Evolutionary conservation across 2,329 filamentous ascomycete species (phyloP).

Genomic region (Penicillium hesseltinei): DNA sequence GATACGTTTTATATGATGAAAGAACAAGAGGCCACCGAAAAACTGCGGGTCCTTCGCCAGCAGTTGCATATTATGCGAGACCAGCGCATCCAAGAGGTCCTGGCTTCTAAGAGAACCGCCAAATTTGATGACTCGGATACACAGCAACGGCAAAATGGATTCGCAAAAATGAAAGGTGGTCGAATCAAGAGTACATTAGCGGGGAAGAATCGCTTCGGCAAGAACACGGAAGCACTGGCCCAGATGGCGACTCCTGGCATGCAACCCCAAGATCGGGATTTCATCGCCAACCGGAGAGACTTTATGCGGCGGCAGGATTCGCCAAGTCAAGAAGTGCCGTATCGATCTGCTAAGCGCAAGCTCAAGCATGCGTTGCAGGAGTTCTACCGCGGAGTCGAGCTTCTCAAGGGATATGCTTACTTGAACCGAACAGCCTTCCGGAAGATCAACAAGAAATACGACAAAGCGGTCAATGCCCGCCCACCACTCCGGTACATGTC

Average conservation of each 20-base stretch:
- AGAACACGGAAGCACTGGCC: slow-evolving; percentile 53
- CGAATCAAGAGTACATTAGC: slow-evolving; percentile 44
- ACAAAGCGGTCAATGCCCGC: slow-evolving; percentile 80
- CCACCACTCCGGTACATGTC: slow-evolving; percentile 80
- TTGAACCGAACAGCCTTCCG: slow-evolving; percentile 91
- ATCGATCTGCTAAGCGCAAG: slow-evolving; percentile 84
- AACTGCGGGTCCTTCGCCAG: slow-evolving; percentile 68
- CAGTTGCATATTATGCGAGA: slow-evolving; percentile 94
- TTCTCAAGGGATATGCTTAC: slow-evolving; percentile 86
- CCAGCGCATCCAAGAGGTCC: slow-evolving; percentile 69
- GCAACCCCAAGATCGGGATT: slow-evolving; percentile 29
- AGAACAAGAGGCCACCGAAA: slow-evolving; percentile 76
- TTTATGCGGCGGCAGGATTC: slow-evolving; percentile 49
- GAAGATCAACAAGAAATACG: slow-evolving; percentile 98
- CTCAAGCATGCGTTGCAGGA: slow-evolving; percentile 88
- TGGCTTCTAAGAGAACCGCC: slow-evolving; percentile 46
- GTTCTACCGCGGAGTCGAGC: slow-evolving; percentile 85
- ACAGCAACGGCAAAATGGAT: slow-evolving; percentile 22
- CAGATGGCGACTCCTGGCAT: slow-evolving; percentile 44
- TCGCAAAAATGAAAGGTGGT: slow-evolving; percentile 25
- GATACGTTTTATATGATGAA: slow-evolving; percentile 86
- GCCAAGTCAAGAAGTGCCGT: slow-evolving; percentile 64
- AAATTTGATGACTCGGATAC: slow-evolving; percentile 24
- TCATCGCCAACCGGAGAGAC: slow-evolving; percentile 43
- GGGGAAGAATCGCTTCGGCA: slow-evolving; percentile 52